Base-by-base conservation (phyloP, 257 asterid species). In the Buddleja alternifolia region DNA sequence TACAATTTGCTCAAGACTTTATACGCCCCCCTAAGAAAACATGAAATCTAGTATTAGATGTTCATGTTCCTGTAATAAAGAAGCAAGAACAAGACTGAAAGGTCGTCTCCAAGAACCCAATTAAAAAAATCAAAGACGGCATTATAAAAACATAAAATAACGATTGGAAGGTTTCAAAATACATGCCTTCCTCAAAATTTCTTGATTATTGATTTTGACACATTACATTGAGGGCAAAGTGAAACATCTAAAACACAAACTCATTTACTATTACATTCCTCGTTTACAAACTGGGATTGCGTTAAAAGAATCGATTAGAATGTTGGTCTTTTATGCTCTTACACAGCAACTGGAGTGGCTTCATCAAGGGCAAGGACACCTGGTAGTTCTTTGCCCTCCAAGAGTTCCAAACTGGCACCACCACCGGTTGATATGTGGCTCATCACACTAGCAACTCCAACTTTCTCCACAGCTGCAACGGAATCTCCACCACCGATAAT, bases 381-480 rank as follows among this genome's bases (percentile, higher is more conserved):
- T 1, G 72, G 72, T 3, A 67, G 64, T 15, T 37, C 63, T 60
- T 60, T 71, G 50, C 75, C 75, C 37, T 60, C 75, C 25, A 60
- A 53, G 20, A 71, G 70, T 40, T 71, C 68, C 68, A 48, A 50
- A 39, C 75, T 60, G 64, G 76, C 76, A 23, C 76, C 76, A 51
- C 76, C 70, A 3, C 76, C 76, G 8, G 76, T 71, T 7, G 76
- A 71, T 7, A 71, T 71, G 56, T 71, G 76, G 75, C 75, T 70
- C 75, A 70, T 60, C 61, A 42, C 46, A 15, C 14, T 16, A 4
- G 75, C 75, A 15, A 70, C 45, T 32, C 75, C 75, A 14, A 48
- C 75, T 24, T 70, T 70, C 50, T 70, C 75, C 21, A 70, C 76
- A 9, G 76, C 76, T 3, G 76, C 76, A 50, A 71, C 76, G 3